Percentiles rank a stretch among this genome's conserved stretches.
phyloP scores from a whole-genome alignment of 331 rosid species.

The Malus hybrid region DNA sequence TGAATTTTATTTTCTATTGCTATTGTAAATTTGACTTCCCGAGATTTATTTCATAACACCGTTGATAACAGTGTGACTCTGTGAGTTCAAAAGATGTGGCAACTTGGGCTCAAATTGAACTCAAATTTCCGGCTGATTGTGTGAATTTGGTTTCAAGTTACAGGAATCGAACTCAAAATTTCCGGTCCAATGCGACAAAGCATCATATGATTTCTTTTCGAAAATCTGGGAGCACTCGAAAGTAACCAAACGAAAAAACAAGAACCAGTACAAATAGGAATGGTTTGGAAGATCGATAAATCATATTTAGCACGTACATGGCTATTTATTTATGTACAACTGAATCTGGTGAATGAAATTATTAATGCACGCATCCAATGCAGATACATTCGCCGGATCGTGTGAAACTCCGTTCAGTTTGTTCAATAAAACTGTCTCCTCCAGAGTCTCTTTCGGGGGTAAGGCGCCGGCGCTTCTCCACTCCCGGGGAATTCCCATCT shows the following conservation, averaged over 20 bases:
- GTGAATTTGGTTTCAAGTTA: no score
- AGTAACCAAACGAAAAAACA: neutral
- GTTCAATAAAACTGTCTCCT: slow-evolving; percentile 29
- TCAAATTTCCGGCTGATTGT: no score
- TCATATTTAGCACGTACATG: neutral
- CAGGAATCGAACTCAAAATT: no score
- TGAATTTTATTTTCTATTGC: no score
- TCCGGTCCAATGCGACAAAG: no score
- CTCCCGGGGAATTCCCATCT: slow-evolving; percentile 72
- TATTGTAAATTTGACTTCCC: no score
- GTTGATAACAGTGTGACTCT: no score
- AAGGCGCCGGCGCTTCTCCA: slow-evolving; percentile 27
- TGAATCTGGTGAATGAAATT: neutral
- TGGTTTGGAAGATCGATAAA: neutral
- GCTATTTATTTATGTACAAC: slow-evolving; percentile 24
- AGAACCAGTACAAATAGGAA: neutral
- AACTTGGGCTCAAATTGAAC: no score
- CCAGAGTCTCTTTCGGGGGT: slow-evolving; percentile 22
- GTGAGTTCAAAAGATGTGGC: no score
- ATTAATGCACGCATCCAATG: neutral
- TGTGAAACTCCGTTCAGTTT: neutral
- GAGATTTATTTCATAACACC: no score
- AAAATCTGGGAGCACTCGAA: neutral
- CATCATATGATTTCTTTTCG: neutral
- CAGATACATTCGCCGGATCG: neutral